A percentile compares a stretch with the other conserved stretches of the same genome.
Evolutionary conservation across 345 rosid species (phyloP).

Genomic region (Mangifera indica): DNA sequence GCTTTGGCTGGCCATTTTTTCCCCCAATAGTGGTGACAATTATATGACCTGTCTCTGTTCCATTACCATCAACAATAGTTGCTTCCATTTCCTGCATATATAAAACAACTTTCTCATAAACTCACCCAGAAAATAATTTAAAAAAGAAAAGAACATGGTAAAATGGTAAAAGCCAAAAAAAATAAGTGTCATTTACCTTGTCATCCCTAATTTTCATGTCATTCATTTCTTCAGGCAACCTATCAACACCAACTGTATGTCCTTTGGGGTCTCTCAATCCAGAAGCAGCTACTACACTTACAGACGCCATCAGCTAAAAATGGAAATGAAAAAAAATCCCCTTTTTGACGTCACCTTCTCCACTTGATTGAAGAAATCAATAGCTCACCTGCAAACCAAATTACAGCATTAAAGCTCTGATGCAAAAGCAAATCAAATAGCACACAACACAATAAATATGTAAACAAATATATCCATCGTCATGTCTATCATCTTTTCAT

Average conservation of each 20-base stretch:
- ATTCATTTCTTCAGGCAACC: constrained; percentile 81
- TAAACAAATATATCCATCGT: background rate
- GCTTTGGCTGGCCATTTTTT: constrained; percentile 75
- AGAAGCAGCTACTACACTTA: constrained; percentile 49
- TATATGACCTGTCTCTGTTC: constrained; percentile 80
- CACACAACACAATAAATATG: too few relatives aligned
- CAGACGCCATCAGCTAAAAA: constrained; percentile 53
- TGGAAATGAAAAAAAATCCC: background rate
- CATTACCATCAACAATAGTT: constrained; percentile 80
- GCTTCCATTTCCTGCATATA: constrained; percentile 77
- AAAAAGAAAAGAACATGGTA: background rate
- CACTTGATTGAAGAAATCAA: constrained; percentile 10
- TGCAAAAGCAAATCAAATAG: background rate
- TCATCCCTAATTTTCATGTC: constrained; percentile 92
- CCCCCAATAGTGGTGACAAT: constrained; percentile 86
- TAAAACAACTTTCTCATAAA: background rate
- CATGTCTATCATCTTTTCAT: background rate
- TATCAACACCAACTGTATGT: constrained; percentile 60
- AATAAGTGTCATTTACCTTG: constrained; percentile 40
- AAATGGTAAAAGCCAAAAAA: background rate
- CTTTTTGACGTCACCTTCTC: constrained; percentile 16
- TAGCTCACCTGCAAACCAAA: constrained; percentile 20
- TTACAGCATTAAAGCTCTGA: background rate
- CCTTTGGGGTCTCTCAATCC: constrained; percentile 56
- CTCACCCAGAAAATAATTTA: background rate